Conservation (phyloP, 2,329 filamentous ascomycete species). For the Cladosporium oxysporum region DNA sequence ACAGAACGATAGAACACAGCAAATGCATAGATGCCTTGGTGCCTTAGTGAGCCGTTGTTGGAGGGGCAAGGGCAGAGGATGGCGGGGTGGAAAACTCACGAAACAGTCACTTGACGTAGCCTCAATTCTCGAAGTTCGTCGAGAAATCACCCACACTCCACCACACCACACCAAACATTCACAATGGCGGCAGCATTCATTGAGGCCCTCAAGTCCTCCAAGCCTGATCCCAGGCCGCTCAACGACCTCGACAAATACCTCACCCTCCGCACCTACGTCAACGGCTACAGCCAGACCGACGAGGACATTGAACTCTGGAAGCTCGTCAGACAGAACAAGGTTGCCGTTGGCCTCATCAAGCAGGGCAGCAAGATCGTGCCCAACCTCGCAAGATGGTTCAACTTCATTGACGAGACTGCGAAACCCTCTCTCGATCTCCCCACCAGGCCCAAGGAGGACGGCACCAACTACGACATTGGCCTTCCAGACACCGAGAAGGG, state of each 20-base stretch:
- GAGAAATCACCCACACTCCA: background rate
- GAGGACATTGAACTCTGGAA: slow-evolving; percentile 82
- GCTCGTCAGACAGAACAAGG: slow-evolving; percentile 78
- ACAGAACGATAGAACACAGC: too few species aligned
- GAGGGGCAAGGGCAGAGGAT: background rate
- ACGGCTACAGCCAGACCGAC: slow-evolving; percentile 75
- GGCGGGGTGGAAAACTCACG: slow-evolving; percentile 4
- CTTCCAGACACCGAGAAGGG: slow-evolving; percentile 82
- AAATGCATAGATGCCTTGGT: background rate
- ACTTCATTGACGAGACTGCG: slow-evolving; percentile 76
- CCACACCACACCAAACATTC: background rate
- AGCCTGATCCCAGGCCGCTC: slow-evolving; percentile 50
- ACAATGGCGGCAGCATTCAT: slow-evolving; percentile 20
- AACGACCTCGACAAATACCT: slow-evolving; percentile 83
- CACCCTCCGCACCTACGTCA: slow-evolving; percentile 80
- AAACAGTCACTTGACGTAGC: slow-evolving; percentile 14
- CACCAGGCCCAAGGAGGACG: slow-evolving; percentile 59
- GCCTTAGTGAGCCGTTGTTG: background rate
- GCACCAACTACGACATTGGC: slow-evolving; percentile 85
- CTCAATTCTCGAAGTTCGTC: background rate
- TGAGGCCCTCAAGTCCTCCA: slow-evolving; percentile 14
- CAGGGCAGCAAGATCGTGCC: slow-evolving; percentile 64
- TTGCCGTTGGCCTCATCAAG: slow-evolving; percentile 78
- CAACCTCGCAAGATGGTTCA: slow-evolving; percentile 85
- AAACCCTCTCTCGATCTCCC: slow-evolving; percentile 65